phyloP scores from a whole-genome alignment of 176 grass and related monocot species.

The Metroxylon sagu region DNA sequence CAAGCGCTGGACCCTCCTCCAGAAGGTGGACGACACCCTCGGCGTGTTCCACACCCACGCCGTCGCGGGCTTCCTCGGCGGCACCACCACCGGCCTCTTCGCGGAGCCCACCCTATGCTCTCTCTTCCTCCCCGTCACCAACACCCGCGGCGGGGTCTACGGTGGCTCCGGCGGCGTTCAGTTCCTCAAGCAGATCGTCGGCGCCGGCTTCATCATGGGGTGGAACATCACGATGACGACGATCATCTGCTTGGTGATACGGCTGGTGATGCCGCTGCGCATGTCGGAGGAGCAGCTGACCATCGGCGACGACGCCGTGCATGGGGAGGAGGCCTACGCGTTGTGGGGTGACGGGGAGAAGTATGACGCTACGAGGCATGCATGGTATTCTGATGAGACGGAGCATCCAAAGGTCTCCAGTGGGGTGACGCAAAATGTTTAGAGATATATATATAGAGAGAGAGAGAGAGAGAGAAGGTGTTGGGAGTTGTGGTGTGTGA shows the following conservation, averaged over 20 bases:
- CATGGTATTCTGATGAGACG: no score
- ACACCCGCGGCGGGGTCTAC: background rate
- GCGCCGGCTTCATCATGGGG: slow-evolving; percentile 1
- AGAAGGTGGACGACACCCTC: slow-evolving; percentile 10
- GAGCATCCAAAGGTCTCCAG: no score
- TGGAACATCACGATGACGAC: slow-evolving; percentile 8
- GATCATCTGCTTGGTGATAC: background rate
- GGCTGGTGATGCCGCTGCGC: background rate
- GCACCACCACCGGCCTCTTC: slow-evolving; percentile 3
- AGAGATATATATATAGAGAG: no score
- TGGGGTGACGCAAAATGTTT: no score
- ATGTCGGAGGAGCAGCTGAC: slow-evolving; percentile 8
- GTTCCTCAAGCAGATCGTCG: slow-evolving; percentile 7
- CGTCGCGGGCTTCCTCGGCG: slow-evolving; percentile 8
- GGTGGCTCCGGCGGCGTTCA: slow-evolving; percentile 2
- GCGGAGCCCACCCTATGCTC: slow-evolving; percentile 8
- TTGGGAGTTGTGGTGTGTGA: no score
- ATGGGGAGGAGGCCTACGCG: no score
- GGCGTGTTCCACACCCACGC: slow-evolving; percentile 20
- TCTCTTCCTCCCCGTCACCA: slow-evolving; percentile 6
- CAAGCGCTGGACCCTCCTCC: background rate
- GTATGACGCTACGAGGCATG: no score
- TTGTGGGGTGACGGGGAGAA: no score
- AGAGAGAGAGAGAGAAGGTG: no score
- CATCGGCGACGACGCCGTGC: background rate